Evolutionary conservation across 2,329 filamentous ascomycete genomes (phyloP), one percentile per base, ranked within the genome.

Genomic region (Trichothecium roseum): DNA sequence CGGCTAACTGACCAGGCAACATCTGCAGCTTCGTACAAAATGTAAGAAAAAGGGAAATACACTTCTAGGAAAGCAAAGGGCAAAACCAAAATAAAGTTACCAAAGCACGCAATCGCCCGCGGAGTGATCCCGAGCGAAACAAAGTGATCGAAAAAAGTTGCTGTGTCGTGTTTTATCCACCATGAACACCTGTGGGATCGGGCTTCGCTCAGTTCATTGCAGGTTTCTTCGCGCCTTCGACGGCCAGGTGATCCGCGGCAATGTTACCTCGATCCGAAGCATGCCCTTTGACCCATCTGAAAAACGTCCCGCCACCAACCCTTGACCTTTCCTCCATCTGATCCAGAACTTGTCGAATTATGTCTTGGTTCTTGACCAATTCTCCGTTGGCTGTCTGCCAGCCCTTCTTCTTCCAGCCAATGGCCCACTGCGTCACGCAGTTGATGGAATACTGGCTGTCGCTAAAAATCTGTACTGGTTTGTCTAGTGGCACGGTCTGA

Each of bases 281-380:
- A 54, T 98, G 91, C 0, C 87, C 91, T 59, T 94, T 94, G 32
- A 95, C 78, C 88, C 88, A 96, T 42, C 78, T 70, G 50, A 94
- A 91, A 36, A 72, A 62, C 0, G 84, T 93, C 44, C 66, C 60
- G 3, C 69, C 69, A 13, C 74, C 74, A 1, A 67, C 62, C 36
- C 60, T 63, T 33, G 75, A 69, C 33, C 85, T 70, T 54, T 84
- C 74, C 17, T 82, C 74, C 34, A 95, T 83, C 48, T 75, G 73
- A 6, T 68, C 64, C 28, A 87, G 62, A 32, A 94, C 78, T 3
- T 72, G 72, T 53, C 82, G 72, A 38, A 96, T 72, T 15, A 96
- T 61, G 49, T 98, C 91, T 50, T 77, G 77, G 55, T 98, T 96
- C 63, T 88, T 81, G 7, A 96, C 89, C 0, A 72, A 60, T 40